phyloP scores from a whole-genome alignment of 768 basidiomycete genomes.

The Termitomyces heimii region DNA sequence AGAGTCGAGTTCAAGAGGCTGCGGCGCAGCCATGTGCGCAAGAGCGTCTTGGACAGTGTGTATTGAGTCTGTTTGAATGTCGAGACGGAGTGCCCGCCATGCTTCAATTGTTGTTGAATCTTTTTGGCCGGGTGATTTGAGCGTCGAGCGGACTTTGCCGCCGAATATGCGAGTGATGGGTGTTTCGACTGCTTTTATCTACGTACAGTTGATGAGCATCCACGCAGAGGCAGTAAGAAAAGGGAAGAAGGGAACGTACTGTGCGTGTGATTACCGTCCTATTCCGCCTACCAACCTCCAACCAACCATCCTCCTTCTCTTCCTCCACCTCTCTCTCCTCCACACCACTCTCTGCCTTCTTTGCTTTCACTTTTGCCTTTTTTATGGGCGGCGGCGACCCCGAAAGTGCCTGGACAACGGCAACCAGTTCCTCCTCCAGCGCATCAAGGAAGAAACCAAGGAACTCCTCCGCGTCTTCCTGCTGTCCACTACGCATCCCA shows the following conservation, averaged over 20 bases:
- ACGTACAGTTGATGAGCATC: not conserved
- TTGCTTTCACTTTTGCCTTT: constrained; percentile 27
- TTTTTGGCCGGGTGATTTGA: constrained; percentile 74
- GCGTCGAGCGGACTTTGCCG: constrained; percentile 82
- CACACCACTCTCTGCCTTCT: constrained; percentile 17
- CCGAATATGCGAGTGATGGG: constrained; percentile 92
- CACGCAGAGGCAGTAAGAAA: not conserved
- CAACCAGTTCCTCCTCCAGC: constrained; percentile 84
- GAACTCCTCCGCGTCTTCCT: constrained; percentile 98
- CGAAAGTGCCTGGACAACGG: constrained; percentile 44
- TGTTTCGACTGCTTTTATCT: constrained; percentile 79
- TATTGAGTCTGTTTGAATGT: constrained; percentile 64
- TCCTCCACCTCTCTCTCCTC: constrained; percentile 32
- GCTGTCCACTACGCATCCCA: constrained; percentile 89
- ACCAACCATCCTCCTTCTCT: constrained; percentile 67
- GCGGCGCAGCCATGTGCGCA: constrained; percentile 67
- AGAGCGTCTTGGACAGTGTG: constrained; percentile 82
- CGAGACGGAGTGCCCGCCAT: constrained; percentile 83
- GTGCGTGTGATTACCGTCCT: constrained; percentile 73
- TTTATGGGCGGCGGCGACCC: constrained; percentile 32
- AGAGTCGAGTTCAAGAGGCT: constrained; percentile 70
- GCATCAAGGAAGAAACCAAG: constrained; percentile 96
- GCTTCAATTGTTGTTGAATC: constrained; percentile 90
- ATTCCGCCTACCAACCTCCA: constrained; percentile 91
- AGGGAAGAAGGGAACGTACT: constrained; percentile 35